Evolutionary conservation across 257 asterid genomes (phyloP), one percentile per base, ranked within the genome.

Genomic region (Leptodermis oblonga): DNA sequence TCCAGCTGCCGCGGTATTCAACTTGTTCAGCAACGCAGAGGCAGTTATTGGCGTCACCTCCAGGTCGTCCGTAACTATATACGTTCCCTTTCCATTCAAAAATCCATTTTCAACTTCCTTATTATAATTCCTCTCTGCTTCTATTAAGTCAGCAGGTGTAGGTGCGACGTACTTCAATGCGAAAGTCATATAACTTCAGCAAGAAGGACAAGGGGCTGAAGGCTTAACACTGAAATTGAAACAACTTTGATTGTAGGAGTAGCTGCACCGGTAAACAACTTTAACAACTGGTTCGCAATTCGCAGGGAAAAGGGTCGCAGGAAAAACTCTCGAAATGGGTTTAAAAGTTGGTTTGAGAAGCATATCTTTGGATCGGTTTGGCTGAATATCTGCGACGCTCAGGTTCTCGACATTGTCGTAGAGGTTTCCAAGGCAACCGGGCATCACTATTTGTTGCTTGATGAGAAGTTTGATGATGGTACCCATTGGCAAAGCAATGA

Each of bases 241-340:
- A 10, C 43, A 4, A 39, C 43, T n/a, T n/a, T n/a, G n/a, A n/a
- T n/a, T n/a, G n/a, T n/a, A n/a, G n/a, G n/a, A n/a, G n/a, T n/a
- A n/a, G n/a, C n/a, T n/a, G n/a, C n/a, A 39, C 43, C 43, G 43
- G 9, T 39, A 39, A 39, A 39, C 4, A 10, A 10, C 43, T 39
- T 39, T 39, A 4, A 39, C 43, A 39, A 4, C 7, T 4, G 43
- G 43, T 4, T 39, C 10, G 9, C 43, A 10, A 4, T 39, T 4
- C 4, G 4, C 53, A 15, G 11, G 53, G 4, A 12, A 7, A 49
- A 49, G 55, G 55, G 55, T 1, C 31, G 76, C n/a, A n/a, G n/a
- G n/a, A n/a, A n/a, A n/a, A n/a, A n/a, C n/a, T n/a, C n/a, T n/a
- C 45, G 45, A 73, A 28, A 7, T 82, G 80, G 25, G 69, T 56